These are phyloP conservation scores for Dianthus caryophyllus DNA, from an alignment of 148 eudicot species.

Conservation along the genomic window DNA sequence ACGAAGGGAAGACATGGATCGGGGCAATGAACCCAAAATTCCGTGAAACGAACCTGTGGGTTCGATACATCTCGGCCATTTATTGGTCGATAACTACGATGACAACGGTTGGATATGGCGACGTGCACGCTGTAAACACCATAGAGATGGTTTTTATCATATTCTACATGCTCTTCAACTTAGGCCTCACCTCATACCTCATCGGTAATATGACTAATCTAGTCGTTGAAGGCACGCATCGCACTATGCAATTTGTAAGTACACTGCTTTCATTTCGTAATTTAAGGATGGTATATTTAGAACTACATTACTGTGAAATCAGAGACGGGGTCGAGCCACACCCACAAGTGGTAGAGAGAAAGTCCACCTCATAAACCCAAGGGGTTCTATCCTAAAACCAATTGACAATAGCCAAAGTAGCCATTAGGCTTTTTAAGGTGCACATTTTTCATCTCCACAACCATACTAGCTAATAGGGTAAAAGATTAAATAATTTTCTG, in stretches of 20 bases:
- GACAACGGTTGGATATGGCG: conserved; percentile 91
- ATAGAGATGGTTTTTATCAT: conserved; percentile 71
- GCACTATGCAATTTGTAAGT: conserved; percentile 86
- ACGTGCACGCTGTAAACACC: conserved; percentile 75
- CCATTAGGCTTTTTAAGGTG: too few species aligned
- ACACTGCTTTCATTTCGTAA: not conserved
- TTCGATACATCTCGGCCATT: conserved; percentile 64
- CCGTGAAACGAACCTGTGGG: conserved; percentile 47
- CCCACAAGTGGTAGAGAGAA: too few species aligned
- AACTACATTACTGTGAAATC: too few species aligned
- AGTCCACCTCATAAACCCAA: too few species aligned
- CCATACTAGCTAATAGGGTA: too few species aligned
- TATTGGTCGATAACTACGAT: conserved; percentile 87
- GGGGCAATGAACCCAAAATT: conserved; percentile 62
- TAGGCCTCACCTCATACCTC: conserved; percentile 81
- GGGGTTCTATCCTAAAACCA: too few species aligned
- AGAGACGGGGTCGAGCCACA: too few species aligned
- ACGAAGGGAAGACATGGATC: conserved; percentile 72
- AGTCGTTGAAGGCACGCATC: conserved; percentile 81
- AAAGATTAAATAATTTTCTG: too few species aligned
- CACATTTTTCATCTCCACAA: too few species aligned
- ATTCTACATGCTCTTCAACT: conserved; percentile 84
- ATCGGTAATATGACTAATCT: conserved; percentile 92
- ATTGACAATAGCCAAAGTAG: too few species aligned
- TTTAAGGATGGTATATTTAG: too few species aligned